A percentile compares a stretch with the other conserved stretches of the same genome.
Evolutionary conservation across 1,139 yeast genomes (phyloP).

Genomic region (Hyphopichia buzzinii): DNA sequence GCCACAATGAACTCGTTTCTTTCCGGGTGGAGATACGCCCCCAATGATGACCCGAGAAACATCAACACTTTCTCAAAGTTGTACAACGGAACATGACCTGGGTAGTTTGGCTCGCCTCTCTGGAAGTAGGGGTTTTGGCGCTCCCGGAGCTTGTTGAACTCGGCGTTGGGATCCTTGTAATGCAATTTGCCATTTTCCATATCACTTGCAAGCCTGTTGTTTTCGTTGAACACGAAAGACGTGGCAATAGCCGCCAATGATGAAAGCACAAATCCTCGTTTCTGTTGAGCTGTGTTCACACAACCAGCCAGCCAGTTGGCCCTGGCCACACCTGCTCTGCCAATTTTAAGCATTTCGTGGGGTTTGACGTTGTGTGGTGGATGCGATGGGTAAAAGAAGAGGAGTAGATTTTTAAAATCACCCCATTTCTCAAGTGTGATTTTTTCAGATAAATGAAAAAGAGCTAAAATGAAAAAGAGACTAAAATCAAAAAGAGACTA

Average conservation of each 20-base stretch:
- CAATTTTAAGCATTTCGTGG: too few species aligned
- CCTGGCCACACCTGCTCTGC: too few species aligned
- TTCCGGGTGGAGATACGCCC: constrained; percentile 81
- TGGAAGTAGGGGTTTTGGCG: constrained; percentile 29
- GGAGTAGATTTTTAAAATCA: too few species aligned
- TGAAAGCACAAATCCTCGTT: constrained; percentile 1
- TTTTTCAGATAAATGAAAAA: too few species aligned
- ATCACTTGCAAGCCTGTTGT: constrained; percentile 53
- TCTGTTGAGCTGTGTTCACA: too few species aligned
- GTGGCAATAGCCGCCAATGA: constrained; percentile 17
- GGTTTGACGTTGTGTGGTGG: too few species aligned
- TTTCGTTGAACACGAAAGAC: constrained; percentile 42
- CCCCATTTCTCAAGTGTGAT: too few species aligned
- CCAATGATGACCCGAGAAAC: constrained; percentile 75
- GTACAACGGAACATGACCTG: constrained; percentile 80
- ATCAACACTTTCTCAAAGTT: constrained; percentile 60
- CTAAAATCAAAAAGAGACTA: too few species aligned
- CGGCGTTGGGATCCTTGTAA: constrained; percentile 34
- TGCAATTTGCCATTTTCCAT: constrained; percentile 58
- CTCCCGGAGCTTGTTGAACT: constrained; percentile 25
- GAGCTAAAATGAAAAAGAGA: too few species aligned
- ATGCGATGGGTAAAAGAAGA: too few species aligned
- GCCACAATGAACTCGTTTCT: constrained; percentile 83
- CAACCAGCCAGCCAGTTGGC: too few species aligned
- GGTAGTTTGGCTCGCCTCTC: constrained; percentile 54